phyloP scores from a whole-genome alignment of 371 early-diverging fungal species.

The Saksenaea oblongispora region DNA sequence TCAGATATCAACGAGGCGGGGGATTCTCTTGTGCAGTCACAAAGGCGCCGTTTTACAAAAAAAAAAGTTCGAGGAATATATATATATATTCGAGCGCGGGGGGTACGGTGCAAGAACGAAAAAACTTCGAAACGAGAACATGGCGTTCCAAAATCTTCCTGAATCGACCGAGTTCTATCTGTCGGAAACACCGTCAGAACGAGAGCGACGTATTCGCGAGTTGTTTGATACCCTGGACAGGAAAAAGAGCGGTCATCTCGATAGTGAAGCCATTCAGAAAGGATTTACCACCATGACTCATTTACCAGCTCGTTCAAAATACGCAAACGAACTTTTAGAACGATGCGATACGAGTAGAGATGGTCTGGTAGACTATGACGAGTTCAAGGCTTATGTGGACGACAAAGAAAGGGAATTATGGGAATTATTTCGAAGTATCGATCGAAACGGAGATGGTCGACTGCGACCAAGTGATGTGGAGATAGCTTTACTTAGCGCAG shows the following conservation, averaged over 20 bases:
- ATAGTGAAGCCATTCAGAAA: conserved; percentile 38
- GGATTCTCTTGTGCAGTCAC: not conserved
- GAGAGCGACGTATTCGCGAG: conserved; percentile 41
- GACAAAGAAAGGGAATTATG: conserved; percentile 64
- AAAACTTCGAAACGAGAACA: not conserved
- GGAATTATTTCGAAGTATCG: conserved; percentile 64
- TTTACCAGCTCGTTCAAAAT: conserved; percentile 41
- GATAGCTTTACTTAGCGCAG: conserved; percentile 50
- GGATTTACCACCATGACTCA: conserved; percentile 46
- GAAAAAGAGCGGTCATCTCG: conserved; percentile 31
- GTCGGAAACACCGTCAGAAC: conserved; percentile 41
- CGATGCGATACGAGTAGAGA: conserved; percentile 56
- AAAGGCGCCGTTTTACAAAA: not conserved
- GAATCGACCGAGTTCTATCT: conserved; percentile 35
- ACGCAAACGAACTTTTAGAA: conserved; percentile 53
- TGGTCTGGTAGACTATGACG: conserved; percentile 60
- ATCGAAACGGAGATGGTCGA: conserved; percentile 56
- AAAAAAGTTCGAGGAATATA: not conserved
- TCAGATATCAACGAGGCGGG: too few species aligned
- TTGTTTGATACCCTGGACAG: conserved; percentile 45
- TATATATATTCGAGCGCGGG: not conserved
- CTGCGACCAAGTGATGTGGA: conserved; percentile 57
- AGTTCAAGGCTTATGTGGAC: conserved; percentile 65
- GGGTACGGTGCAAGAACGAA: not conserved
- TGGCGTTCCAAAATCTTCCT: conserved; percentile 10